These are phyloP conservation scores for Lactifluus piperatus DNA, from an alignment of 768 basidiomycete genomes.

Conservation along the genomic window DNA sequence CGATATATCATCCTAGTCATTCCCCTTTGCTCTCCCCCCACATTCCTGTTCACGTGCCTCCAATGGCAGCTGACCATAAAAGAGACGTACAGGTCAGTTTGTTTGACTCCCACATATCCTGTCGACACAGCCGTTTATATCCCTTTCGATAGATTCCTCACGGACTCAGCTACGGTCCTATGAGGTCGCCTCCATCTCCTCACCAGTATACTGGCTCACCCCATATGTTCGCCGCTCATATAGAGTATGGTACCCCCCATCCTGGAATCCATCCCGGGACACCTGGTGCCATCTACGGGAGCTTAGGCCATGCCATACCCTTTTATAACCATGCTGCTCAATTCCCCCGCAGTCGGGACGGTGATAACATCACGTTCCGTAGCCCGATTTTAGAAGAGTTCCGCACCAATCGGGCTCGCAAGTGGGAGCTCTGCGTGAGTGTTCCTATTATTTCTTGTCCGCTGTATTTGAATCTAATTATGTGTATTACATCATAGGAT, in stretches of 20 bases:
- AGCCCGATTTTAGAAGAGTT: conserved; percentile 82
- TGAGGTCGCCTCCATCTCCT: conserved; percentile 37
- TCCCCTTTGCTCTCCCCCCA: conserved; percentile 49
- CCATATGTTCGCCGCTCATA: conserved; percentile 32
- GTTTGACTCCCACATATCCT: conserved; percentile 9
- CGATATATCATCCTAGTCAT: conserved; percentile 49
- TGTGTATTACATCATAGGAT: conserved; percentile 45
- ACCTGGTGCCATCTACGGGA: conserved; percentile 34
- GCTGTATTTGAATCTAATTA: background rate
- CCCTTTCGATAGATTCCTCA: conserved; percentile 36
- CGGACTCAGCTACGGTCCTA: conserved; percentile 34
- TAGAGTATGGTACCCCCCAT: conserved; percentile 45
- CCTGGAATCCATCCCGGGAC: conserved; percentile 27
- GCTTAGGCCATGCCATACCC: conserved; percentile 21
- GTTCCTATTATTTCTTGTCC: background rate
- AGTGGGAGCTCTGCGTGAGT: conserved; percentile 67
- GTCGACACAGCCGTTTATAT: conserved; percentile 31
- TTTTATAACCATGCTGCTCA: conserved; percentile 31
- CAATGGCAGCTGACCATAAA: conserved; percentile 45
- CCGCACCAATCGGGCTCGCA: conserved; percentile 63
- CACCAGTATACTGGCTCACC: conserved; percentile 26
- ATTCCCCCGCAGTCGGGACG: conserved; percentile 38
- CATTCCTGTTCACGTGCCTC: conserved; percentile 32
- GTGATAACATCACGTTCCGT: conserved; percentile 36
- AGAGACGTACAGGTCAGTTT: conserved; percentile 42